Conservation (phyloP, 768 basidiomycete genomes). For the Clitopilus passeckerianus region DNA sequence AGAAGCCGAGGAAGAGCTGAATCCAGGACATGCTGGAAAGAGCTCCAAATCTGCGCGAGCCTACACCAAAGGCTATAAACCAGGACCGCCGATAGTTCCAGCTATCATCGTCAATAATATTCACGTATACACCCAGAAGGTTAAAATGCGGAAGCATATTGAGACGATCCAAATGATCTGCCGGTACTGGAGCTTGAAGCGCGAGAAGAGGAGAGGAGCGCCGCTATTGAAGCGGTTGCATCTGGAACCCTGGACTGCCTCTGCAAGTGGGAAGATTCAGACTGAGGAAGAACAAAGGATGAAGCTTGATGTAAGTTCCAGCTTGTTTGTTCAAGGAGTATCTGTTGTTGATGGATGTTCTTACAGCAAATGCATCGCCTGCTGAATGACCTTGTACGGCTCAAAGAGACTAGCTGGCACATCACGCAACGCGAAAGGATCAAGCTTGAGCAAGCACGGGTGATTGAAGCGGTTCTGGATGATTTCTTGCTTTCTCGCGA, state of each 20-base stretch:
- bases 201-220: conserved; percentile 92
- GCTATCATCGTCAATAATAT: conserved; percentile 79
- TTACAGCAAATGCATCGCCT: conserved; percentile 53
- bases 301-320: conserved; percentile 68
- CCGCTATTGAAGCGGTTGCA: conserved; percentile 90
- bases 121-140: conserved; percentile 62
- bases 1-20: conserved; percentile 35
- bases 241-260: conserved; percentile 96
- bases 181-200: conserved; percentile 96
- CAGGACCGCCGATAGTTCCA: conserved; percentile 91
- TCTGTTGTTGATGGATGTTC: neutral
- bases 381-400: conserved; percentile 69
- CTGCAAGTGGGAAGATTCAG: conserved; percentile 52
- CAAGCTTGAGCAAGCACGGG: conserved; percentile 66
- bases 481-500: conserved; percentile 65
- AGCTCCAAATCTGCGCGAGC: conserved; percentile 81
- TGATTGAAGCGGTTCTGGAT: conserved; percentile 63
- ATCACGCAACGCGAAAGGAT: conserved; percentile 75
- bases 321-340: neutral
- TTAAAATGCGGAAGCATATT: conserved; percentile 67
- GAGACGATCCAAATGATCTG: conserved; percentile 78
- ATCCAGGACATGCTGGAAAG: conserved; percentile 32
- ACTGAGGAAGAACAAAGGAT: conserved; percentile 79
- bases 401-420: conserved; percentile 62
- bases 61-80: conserved; percentile 88